Conservation (phyloP, 208 protist species). For the Acanthamoeba healyi region DNA sequence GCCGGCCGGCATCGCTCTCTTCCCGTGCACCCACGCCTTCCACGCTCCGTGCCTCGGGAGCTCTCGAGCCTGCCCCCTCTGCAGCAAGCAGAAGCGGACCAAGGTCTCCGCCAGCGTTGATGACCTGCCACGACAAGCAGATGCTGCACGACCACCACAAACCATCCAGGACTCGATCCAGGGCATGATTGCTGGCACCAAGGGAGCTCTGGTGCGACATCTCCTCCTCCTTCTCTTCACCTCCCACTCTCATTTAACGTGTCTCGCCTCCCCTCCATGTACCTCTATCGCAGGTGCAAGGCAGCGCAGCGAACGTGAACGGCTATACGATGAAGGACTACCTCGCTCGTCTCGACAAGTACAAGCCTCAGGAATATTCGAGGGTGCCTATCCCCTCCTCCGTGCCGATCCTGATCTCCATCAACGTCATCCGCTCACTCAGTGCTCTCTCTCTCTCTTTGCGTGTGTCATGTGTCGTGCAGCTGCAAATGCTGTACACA, state of each 20-base stretch:
- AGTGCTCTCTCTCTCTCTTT: too few species aligned
- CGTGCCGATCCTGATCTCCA: background rate
- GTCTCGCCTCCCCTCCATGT: background rate
- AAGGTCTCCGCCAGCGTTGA: background rate
- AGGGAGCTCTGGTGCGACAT: background rate
- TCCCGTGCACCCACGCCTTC: conserved; percentile 50
- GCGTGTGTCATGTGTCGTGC: background rate
- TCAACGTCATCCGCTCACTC: background rate
- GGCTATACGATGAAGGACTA: conserved; percentile 53
- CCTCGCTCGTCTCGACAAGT: conserved; percentile 12
- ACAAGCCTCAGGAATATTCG: conserved; percentile 58
- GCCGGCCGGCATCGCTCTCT: background rate
- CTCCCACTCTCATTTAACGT: background rate
- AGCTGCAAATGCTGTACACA: conserved; percentile 73
- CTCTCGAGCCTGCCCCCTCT: conserved; percentile 10
- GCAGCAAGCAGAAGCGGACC: conserved; percentile 48
- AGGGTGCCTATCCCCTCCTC: background rate
- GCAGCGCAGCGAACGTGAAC: conserved; percentile 27
- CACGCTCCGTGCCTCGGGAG: conserved; percentile 32
- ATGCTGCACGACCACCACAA: background rate
- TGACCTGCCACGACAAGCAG: background rate
- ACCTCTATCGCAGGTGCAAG: background rate
- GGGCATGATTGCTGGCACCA: conserved; percentile 13
- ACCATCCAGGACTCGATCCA: conserved; percentile 16
- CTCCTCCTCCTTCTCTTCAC: background rate